phyloP scores from a whole-genome alignment of 164 flowering plant genomes.

The Vitis vinifera region DNA sequence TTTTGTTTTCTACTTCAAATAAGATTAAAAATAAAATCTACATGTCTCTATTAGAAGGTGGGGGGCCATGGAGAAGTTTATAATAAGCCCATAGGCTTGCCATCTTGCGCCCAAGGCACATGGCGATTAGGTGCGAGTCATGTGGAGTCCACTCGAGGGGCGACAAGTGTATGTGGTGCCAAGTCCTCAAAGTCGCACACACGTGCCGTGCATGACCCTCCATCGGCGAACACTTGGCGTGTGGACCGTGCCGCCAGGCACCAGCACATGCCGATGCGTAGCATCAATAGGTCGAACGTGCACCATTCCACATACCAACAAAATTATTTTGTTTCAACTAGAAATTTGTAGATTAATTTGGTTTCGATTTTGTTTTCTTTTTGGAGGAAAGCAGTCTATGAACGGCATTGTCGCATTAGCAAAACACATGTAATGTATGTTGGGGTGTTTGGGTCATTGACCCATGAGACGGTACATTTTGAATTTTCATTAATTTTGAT shows the following conservation, averaged over 20 bases:
- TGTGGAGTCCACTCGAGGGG: not conserved
- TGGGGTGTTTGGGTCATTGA: no score
- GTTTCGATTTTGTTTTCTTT: no score
- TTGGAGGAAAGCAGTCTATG: slow-evolving; percentile 2
- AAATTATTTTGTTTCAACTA: no score
- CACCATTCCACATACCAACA: not conserved
- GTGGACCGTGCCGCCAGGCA: slow-evolving; percentile 19
- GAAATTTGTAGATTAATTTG: no score
- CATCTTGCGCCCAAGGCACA: slow-evolving; percentile 19
- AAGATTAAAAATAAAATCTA: not conserved
- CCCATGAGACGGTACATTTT: no score
- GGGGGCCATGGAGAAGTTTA: not conserved
- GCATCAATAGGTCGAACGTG: slow-evolving; percentile 12
- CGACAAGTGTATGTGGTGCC: slow-evolving; percentile 9
- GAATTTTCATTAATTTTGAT: no score
- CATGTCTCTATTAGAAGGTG: slow-evolving; percentile 5
- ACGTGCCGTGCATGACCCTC: slow-evolving; percentile 16
- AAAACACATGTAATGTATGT: no score
- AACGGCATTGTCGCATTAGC: slow-evolving; percentile 4
- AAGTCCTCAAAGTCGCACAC: slow-evolving; percentile 6
- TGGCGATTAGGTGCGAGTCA: slow-evolving; percentile 22
- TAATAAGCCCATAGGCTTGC: slow-evolving; percentile 18
- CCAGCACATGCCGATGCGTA: slow-evolving; percentile 13
- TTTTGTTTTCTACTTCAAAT: not conserved
- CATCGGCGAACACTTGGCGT: slow-evolving; percentile 18